Conservation (phyloP, 2,329 filamentous ascomycete species). For the Aspergillus spinulosporus region DNA sequence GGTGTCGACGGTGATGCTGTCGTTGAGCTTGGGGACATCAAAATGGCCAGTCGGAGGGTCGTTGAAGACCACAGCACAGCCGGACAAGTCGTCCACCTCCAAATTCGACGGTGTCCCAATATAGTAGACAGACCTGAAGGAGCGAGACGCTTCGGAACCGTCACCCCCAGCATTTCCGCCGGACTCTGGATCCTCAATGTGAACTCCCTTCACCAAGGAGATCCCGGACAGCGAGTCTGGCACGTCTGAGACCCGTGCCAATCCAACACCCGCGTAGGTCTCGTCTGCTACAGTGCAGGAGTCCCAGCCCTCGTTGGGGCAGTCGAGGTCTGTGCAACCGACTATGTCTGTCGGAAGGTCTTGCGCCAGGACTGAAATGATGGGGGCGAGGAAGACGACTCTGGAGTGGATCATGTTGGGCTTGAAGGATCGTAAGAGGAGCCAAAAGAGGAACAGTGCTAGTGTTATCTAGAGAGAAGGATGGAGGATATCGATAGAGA, state of each 20-base stretch:
- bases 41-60: slow-evolving; percentile 15
- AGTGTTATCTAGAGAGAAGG: too few species aligned
- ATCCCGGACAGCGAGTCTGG: slow-evolving; percentile 16
- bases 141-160: not conserved
- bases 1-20: slow-evolving; percentile 2
- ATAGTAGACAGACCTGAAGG: slow-evolving; percentile 21
- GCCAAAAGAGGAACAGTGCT: not conserved
- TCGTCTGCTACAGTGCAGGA: slow-evolving; percentile 16
- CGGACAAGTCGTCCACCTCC: slow-evolving; percentile 6
- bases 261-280: slow-evolving; percentile 13
- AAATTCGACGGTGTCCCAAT: slow-evolving; percentile 14
- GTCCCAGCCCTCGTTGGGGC: slow-evolving; percentile 13
- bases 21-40: not conserved
- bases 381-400: slow-evolving; percentile 1
- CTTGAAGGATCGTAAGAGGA: not conserved
- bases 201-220: slow-evolving; percentile 21
- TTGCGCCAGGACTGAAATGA: slow-evolving; percentile 5
- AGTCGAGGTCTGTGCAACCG: slow-evolving; percentile 17
- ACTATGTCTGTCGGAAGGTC: slow-evolving; percentile 5
- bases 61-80: slow-evolving; percentile 24
- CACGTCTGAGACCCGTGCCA: slow-evolving; percentile 12
- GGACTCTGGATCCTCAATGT: slow-evolving; percentile 1
- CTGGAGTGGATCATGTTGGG: slow-evolving; percentile 4
- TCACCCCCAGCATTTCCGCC: not conserved
- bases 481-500: not conserved